Evolutionary conservation across 495 filamentous ascomycete genomes (phyloP).

Genomic region (Aspergillus mulundensis): DNA sequence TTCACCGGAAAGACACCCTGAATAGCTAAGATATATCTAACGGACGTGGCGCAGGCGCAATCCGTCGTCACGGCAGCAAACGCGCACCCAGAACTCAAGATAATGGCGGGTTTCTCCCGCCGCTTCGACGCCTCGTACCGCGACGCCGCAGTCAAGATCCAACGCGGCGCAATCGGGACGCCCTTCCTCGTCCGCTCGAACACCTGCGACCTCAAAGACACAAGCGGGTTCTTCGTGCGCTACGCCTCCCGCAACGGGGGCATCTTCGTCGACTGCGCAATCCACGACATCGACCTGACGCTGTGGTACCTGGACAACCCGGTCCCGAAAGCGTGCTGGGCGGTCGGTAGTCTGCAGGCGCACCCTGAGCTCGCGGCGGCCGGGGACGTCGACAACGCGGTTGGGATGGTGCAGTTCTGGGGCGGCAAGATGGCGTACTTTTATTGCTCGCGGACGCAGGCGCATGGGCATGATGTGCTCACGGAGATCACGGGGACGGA

Average conservation of each 20-base stretch:
- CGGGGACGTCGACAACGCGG: conserved; percentile 58
- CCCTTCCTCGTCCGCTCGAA: conserved; percentile 51
- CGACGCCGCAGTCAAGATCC: conserved; percentile 45
- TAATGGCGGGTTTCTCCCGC: conserved; percentile 56
- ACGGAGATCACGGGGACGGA: conserved; percentile 61
- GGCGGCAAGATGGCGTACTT: conserved; percentile 57
- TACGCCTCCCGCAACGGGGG: conserved; percentile 53
- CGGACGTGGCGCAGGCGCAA: conserved; percentile 47
- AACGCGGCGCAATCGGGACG: conserved; percentile 43
- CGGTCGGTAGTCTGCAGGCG: conserved; percentile 54
- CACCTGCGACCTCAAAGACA: conserved; percentile 55
- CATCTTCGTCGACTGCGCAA: conserved; percentile 57
- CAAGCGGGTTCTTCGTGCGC: conserved; percentile 50
- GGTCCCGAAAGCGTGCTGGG: conserved; percentile 45
- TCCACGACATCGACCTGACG: conserved; percentile 56
- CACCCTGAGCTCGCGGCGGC: conserved; percentile 53
- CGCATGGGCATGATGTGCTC: conserved; percentile 57
- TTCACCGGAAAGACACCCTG: too few species aligned
- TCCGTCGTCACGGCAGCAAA: conserved; percentile 46
- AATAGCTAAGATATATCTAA: too few species aligned
- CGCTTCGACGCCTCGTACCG: conserved; percentile 56
- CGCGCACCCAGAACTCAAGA: conserved; percentile 47
- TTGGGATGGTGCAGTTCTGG: conserved; percentile 60
- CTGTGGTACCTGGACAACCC: conserved; percentile 53
- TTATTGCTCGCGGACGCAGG: conserved; percentile 60